These are phyloP conservation scores for Aureobasidium subglaciale DNA, from an alignment of 2,329 filamentous ascomycete species.

Conservation along the genomic window DNA sequence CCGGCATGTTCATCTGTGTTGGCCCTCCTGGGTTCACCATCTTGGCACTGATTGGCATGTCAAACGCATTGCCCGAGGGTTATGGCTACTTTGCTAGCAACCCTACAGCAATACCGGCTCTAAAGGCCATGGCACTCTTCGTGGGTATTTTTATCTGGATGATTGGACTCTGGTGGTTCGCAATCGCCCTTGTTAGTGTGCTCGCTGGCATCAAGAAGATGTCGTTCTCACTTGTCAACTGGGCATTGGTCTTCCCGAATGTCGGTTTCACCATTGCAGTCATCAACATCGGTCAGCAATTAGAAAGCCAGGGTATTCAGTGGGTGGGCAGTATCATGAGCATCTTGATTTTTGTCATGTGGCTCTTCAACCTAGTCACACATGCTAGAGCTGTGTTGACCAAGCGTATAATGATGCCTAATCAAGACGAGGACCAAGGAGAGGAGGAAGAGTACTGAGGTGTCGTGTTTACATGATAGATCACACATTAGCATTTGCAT, in stretches of 20 bases:
- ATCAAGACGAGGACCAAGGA: constrained; percentile 52
- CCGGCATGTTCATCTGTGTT: constrained; percentile 47
- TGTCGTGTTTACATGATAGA: neutral
- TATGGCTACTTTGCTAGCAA: constrained; percentile 21
- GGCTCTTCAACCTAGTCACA: constrained; percentile 43
- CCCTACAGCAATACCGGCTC: constrained; percentile 18
- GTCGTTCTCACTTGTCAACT: constrained; percentile 38
- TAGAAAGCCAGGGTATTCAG: constrained; percentile 46
- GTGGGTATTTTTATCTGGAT: constrained; percentile 42
- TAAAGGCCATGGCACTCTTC: constrained; percentile 23
- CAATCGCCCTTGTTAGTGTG: constrained; percentile 20
- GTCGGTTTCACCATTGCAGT: constrained; percentile 55
- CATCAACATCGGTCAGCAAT: constrained; percentile 45
- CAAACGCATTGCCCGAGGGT: constrained; percentile 19
- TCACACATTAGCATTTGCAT: neutral
- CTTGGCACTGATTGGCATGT: constrained; percentile 23
- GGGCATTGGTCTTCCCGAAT: constrained; percentile 61
- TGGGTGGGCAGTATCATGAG: constrained; percentile 52
- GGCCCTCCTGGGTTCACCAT: constrained; percentile 33
- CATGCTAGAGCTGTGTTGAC: constrained; percentile 45
- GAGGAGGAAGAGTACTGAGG: constrained; percentile 17
- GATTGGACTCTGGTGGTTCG: constrained; percentile 39
- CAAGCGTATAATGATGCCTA: constrained; percentile 50
- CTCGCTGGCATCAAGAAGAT: constrained; percentile 20
- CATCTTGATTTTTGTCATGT: constrained; percentile 47